Conservation (phyloP, 1,284 basidiomycete species). For the Ceratobasidium sp. region DNA sequence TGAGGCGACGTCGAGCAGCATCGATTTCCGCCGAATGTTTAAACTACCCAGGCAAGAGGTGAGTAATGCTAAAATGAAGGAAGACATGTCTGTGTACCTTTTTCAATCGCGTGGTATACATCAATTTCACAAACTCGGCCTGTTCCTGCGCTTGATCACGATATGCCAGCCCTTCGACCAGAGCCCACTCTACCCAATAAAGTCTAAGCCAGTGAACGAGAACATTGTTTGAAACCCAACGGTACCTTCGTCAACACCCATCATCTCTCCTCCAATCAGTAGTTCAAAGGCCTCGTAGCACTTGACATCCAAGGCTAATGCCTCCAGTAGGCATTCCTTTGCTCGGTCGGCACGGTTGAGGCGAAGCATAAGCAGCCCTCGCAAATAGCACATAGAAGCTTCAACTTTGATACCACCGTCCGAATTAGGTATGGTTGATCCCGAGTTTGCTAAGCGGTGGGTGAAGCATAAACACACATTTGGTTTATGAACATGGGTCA, state of each 20-base stretch:
- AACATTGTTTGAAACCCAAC: conserved; percentile 12
- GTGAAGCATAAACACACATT: background rate
- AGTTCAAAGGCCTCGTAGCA: conserved; percentile 96
- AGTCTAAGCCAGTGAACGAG: conserved; percentile 1
- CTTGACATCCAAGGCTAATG: conserved; percentile 91
- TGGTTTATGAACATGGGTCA: background rate
- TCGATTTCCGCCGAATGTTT: conserved; percentile 83
- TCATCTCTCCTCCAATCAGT: conserved; percentile 90
- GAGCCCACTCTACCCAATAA: conserved; percentile 84
- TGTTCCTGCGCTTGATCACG: conserved; percentile 84
- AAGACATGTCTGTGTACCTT: conserved; percentile 60
- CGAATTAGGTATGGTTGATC: conserved; percentile 71
- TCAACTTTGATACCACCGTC: conserved; percentile 93
- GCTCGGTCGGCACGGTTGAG: conserved; percentile 88
- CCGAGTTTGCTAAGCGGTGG: conserved; percentile 59
- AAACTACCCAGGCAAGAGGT: conserved; percentile 55
- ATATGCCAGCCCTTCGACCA: conserved; percentile 85
- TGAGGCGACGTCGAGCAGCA: conserved; percentile 72
- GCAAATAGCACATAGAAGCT: conserved; percentile 92
- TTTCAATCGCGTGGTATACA: conserved; percentile 89
- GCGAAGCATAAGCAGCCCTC: conserved; percentile 93
- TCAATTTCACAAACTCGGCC: conserved; percentile 85
- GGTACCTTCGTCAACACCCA: conserved; percentile 87
- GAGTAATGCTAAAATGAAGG: conserved; percentile 18
- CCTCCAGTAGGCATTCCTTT: conserved; percentile 93